phyloP scores from a whole-genome alignment of 164 flowering plant species.

The Liriodendron chinense region DNA sequence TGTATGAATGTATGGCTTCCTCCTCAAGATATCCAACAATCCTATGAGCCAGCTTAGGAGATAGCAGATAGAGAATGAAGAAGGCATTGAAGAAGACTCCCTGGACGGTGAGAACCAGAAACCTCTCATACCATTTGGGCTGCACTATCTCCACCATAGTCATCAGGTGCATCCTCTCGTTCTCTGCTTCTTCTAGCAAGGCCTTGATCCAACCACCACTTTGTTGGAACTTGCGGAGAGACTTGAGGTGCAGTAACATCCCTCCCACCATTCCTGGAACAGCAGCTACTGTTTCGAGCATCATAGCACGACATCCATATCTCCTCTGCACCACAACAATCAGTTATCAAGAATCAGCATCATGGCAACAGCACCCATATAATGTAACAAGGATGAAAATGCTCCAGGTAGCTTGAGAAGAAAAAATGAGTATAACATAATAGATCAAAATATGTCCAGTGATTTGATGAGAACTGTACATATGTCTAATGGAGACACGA shows the following conservation, averaged over 20 bases:
- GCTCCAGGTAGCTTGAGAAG: not conserved
- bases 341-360: conserved; percentile 4
- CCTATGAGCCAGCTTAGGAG: conserved; percentile 82
- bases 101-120: conserved; percentile 68
- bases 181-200: conserved; percentile 89
- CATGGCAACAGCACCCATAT: not conserved
- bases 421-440: not conserved
- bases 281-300: conserved; percentile 93
- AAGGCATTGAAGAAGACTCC: conserved; percentile 81
- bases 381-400: not conserved
- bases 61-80: conserved; percentile 61
- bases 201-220: conserved; percentile 96
- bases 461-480: not conserved
- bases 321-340: conserved; percentile 51
- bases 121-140: conserved; percentile 81
- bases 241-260: conserved; percentile 71
- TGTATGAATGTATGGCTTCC: conserved; percentile 86
- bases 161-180: conserved; percentile 94
- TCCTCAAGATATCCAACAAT: conserved; percentile 84
- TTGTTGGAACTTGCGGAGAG: conserved; percentile 77
- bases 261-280: conserved; percentile 99
- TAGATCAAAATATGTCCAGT: not conserved
- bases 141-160: conserved; percentile 83
- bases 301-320: conserved; percentile 92
- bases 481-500: too few species aligned